phyloP scores from a whole-genome alignment of 192 early-diverging fungal species.

The Rhizoclosmatium globosum region DNA sequence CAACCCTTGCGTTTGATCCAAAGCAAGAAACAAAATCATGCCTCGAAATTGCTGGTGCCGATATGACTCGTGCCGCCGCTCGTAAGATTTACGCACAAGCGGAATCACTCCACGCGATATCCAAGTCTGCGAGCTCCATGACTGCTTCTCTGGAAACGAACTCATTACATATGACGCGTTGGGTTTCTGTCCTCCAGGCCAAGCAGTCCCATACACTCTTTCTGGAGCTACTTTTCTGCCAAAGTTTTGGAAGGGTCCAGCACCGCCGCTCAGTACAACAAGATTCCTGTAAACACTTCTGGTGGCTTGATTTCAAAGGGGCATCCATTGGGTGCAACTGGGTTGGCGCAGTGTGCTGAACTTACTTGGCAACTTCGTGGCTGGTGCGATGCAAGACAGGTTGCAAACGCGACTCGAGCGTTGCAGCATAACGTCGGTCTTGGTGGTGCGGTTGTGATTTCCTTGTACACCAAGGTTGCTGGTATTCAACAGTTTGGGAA shows the following conservation, averaged over 20 bases:
- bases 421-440: constrained; percentile 81
- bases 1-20: constrained; percentile 54
- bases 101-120: constrained; percentile 69
- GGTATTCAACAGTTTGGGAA: constrained; percentile 7
- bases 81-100: constrained; percentile 61
- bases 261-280: not conserved
- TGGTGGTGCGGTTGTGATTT: constrained; percentile 76
- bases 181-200: constrained; percentile 67
- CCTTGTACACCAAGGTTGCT: constrained; percentile 65
- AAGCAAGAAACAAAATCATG: constrained; percentile 34
- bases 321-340: constrained; percentile 80
- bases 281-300: constrained; percentile 70
- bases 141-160: constrained; percentile 82
- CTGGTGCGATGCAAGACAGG: constrained; percentile 74
- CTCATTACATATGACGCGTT: constrained; percentile 79
- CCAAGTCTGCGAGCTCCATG: constrained; percentile 77
- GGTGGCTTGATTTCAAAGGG: constrained; percentile 82
- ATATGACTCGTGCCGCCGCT: constrained; percentile 77
- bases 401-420: constrained; percentile 67
- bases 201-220: constrained; percentile 59
- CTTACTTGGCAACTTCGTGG: constrained; percentile 47
- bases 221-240: constrained; percentile 42
- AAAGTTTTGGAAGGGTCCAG: constrained; percentile 30
- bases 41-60: constrained; percentile 50
- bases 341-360: constrained; percentile 77